Base-by-base conservation (phyloP, 1,139 yeast species). In the Nadsonia commutata region DNA sequence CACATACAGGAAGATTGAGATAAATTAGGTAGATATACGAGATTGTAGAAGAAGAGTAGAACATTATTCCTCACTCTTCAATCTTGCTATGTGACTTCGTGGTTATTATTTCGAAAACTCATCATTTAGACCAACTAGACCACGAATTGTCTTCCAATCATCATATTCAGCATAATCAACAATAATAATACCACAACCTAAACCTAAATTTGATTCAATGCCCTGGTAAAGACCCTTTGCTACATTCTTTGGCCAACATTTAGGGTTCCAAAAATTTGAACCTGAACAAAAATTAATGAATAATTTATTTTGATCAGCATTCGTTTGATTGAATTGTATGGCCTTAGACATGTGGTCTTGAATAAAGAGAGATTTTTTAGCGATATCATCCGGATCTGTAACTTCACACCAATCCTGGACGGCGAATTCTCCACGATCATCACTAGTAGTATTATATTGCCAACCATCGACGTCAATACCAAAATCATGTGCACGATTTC, bases 331-430 rank as follows among this genome's bases (percentile, higher is more conserved):
- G 62, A 74, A 73, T 27, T 70, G 66, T 37, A 57, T 60, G 2
- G 93, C 82, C 46, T 68, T 68, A 42, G 69, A 59, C 42, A 79
- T 65, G 56, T 78, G 71, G 37, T 72, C 67, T 55, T 72, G 74
- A 51, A 81, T 76, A 53, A 73, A 76, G 13, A 62, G 63, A 19
- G 74, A 68, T 59, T 82, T 82, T 53, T 68, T 71, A n/a, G 66
- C 58, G 47, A 80, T 69, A 50, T 76, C 84, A 11, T 64, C 68
- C 16, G 64, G 67, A 40, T 62, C 59, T 48, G 69, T 67, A 48
- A 82, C 68, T 58, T 80, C 88, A 60, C 82, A 78, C 65, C 68
- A 80, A 61, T 82, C 93, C 63, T 82, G 94, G 18, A 81, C 84
- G 19, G 71, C 74, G 52, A 78, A 68, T 7, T 56, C 42, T 6